Evolutionary conservation across 176 grass and related monocot genomes (phyloP).

Genomic region (Musa acuminata): DNA sequence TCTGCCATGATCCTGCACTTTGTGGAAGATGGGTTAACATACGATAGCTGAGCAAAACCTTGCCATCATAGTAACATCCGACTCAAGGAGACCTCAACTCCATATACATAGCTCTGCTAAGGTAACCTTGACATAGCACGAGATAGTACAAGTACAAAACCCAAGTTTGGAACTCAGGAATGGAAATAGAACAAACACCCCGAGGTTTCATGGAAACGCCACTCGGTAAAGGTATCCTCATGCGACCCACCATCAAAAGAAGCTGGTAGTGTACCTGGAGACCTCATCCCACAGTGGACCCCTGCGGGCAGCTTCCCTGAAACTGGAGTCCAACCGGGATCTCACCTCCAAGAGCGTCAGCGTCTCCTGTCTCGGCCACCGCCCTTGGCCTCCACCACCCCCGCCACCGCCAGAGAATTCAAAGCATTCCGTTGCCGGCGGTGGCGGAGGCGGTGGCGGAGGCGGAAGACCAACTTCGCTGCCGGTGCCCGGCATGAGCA

Average conservation of each 20-base stretch:
- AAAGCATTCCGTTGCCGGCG: background rate
- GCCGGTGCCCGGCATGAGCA: background rate
- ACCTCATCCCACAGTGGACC: constrained; percentile 77
- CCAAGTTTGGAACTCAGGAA: too few species aligned
- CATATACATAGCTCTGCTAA: too few species aligned
- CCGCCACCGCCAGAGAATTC: background rate
- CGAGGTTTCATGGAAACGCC: too few species aligned
- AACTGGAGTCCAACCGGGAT: constrained; percentile 60
- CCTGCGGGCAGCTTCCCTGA: constrained; percentile 64
- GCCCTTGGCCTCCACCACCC: background rate
- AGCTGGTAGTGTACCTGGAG: constrained; percentile 41
- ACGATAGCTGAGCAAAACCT: too few species aligned
- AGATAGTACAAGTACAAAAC: too few species aligned
- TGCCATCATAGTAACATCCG: too few species aligned
- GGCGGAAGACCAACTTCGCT: background rate
- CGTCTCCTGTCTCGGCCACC: constrained; percentile 86
- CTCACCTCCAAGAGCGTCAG: constrained; percentile 79
- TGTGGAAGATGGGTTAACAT: background rate
- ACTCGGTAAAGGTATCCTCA: too few species aligned
- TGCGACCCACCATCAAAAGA: too few species aligned
- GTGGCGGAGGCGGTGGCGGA: too few species aligned
- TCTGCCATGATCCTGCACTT: constrained; percentile 48
- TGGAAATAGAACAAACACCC: too few species aligned
- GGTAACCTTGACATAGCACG: too few species aligned
- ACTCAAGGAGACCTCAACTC: too few species aligned